Evolutionary conservation across 2,329 filamentous ascomycete genomes (phyloP), one percentile per base, ranked within the genome.

Genomic region (Aspergillus pseudonomiae): DNA sequence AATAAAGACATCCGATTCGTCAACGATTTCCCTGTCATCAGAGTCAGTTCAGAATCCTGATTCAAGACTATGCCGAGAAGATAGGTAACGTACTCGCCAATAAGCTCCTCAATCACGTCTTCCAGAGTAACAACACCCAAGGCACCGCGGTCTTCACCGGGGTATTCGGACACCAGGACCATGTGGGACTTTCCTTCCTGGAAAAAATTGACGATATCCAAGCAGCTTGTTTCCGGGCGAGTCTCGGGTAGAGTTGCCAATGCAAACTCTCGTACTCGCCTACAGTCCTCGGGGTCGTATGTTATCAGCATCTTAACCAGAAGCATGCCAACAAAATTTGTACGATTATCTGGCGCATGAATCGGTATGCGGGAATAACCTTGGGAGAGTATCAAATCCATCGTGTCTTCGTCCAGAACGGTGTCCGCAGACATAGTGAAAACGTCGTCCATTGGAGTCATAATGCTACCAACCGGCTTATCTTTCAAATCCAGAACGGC

Each of bases 191-290:
- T 99, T 72, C 95, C 95, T 82, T 99, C 95, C 78, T 99, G 95
- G 82, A 99, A 99, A 79, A 97, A 99, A 81, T 99, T 99, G 80
- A 99, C 93, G 73, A 99, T 98, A 77, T 99, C 95, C 61, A 99
- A 81, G 76, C 95, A 99, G 81, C 94, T 97, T 0, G 95, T 99
- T 75, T 97, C 93, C 0, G 95, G 93, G 11, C 92, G 88, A 0
- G 95, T 99, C 78, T 99, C 95, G 1, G 96, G 95, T 7, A 99
- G 87, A 0, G 95, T 97, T 16, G 95, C 95, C 57, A 99, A 84
- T 9, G 93, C 89, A 75, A 99, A 97, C 65, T 98, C 94, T 65
- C 90, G 87, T 41, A 99, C 95, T 24, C 88, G 88, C 73, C 91
- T 92, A 74, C 86, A 88, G 74, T 99, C 95, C 77, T 99, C 95